A percentile compares a stretch with the other conserved stretches of the same genome.
phyloP scores from a whole-genome alignment of 352 stramenopile species.

The Pythium oligandrum region DNA sequence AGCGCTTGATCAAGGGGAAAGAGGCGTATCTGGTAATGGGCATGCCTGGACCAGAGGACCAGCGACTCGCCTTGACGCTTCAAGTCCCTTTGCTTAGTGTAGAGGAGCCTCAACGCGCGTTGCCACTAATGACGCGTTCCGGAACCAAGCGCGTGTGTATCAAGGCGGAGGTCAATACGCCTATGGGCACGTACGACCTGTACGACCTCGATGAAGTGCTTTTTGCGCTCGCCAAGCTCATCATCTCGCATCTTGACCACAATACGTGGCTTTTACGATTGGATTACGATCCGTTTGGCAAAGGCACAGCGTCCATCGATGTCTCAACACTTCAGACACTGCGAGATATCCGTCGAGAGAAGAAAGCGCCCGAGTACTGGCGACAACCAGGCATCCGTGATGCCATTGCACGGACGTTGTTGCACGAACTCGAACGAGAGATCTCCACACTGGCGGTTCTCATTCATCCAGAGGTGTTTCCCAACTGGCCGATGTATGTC shows the following conservation, averaged over 20 bases:
- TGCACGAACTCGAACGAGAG: conserved; percentile 50
- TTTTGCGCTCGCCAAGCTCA: conserved; percentile 80
- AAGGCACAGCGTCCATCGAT: conserved; percentile 63
- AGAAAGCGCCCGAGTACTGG: conserved; percentile 62
- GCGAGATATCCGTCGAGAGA: conserved; percentile 56
- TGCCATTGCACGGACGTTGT: conserved; percentile 41
- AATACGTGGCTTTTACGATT: conserved; percentile 76
- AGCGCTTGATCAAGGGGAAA: conserved; percentile 43
- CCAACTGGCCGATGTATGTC: conserved; percentile 55
- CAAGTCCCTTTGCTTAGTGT: conserved; percentile 73
- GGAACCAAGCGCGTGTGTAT: conserved; percentile 80
- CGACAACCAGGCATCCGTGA: conserved; percentile 59
- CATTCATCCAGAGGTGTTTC: conserved; percentile 44
- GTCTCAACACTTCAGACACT: conserved; percentile 53
- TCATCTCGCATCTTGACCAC: conserved; percentile 78
- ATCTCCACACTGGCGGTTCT: conserved; percentile 22
- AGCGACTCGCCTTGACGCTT: conserved; percentile 70
- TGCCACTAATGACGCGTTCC: conserved; percentile 69
- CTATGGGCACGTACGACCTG: conserved; percentile 82
- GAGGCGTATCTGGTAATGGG: conserved; percentile 78
- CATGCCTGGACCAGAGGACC: conserved; percentile 72
- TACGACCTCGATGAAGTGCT: conserved; percentile 87
- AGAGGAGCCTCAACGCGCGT: conserved; percentile 27
- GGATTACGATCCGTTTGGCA: conserved; percentile 70
- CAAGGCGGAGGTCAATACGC: conserved; percentile 82